Base-by-base conservation (phyloP, 805 yeast genomes). In the Sporopachydermia lactativora region DNA sequence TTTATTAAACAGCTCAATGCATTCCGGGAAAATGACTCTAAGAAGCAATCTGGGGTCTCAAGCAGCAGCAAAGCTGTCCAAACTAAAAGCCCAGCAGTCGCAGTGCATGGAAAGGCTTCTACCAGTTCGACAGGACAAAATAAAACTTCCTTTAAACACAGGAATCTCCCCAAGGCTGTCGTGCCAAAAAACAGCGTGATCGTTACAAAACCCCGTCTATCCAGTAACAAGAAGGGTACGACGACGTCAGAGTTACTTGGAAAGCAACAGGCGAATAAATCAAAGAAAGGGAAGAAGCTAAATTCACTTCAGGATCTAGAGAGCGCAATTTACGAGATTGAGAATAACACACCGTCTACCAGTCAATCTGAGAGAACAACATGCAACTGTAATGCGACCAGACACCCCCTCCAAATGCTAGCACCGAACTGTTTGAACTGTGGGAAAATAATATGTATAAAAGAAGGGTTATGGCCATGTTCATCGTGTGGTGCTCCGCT, bases 391-490 rank as follows among this genome's bases (percentile, higher is more conserved):
- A 82, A 79, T 75, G 96, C 89, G 1, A 72, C 81, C 0, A 65
- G 81, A 44, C 98, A 92, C 53, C 95, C 96, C 3, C 60, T 92
- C 19, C 81, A 85, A 46, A 94, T 83, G 42, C 70, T 81, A 47
- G 92, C 94, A 2, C 97, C 98, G 1, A 92, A 92, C 55, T 92
- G 99, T 52, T 60, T 92, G 35, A 77, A 81, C 44, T 92, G 99
- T 57, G 99, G 99, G 6, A 83, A 86, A 57, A 83, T 92, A 35
- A 83, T 92, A 2, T 92, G 99, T 62, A 68, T 71, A 3, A 78
- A 77, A 49, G 97, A 92, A 53, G 97, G 97, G 0, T 62, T 84
- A 17, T 92, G 88, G 44, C 92, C 92, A 3, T 92, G 99, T 53
- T 70, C 92, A 2, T 81, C 61, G 46, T 92, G 98, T 61, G 83